Conservation (phyloP, 2,329 filamentous ascomycete genomes). For the Colletotrichum lini region DNA sequence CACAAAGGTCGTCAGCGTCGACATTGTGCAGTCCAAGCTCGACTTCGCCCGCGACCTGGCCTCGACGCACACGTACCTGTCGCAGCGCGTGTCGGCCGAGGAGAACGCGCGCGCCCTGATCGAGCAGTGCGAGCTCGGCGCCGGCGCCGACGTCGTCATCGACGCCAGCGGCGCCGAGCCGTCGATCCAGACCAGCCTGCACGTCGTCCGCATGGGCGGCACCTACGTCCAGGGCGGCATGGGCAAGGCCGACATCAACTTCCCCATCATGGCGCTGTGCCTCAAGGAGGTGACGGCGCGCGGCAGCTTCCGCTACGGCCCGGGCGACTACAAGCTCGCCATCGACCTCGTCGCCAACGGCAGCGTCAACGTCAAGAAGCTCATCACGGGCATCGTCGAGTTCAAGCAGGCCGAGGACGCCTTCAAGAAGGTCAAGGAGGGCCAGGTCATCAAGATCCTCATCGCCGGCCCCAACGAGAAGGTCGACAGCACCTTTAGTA, state of each 20-base stretch:
- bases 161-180: slow-evolving; percentile 86
- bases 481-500: slow-evolving; percentile 45
- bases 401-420: slow-evolving; percentile 89
- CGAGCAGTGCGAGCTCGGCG: slow-evolving; percentile 72
- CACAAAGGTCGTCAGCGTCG: slow-evolving; percentile 85
- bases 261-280: slow-evolving; percentile 93
- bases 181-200: slow-evolving; percentile 81
- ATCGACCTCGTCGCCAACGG: slow-evolving; percentile 82
- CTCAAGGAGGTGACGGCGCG: slow-evolving; percentile 89
- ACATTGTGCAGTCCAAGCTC: slow-evolving; percentile 85
- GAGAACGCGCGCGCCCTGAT: slow-evolving; percentile 82
- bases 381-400: slow-evolving; percentile 83
- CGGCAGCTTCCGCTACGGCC: slow-evolving; percentile 91
- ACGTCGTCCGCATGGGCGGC: slow-evolving; percentile 79
- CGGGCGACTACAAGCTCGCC: slow-evolving; percentile 89
- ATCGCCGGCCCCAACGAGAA: slow-evolving; percentile 78
- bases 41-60: slow-evolving; percentile 83
- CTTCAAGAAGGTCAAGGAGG: slow-evolving; percentile 88
- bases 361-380: slow-evolving; percentile 83
- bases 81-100: slow-evolving; percentile 73
- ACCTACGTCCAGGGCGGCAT: slow-evolving; percentile 91
- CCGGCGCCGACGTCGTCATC: slow-evolving; percentile 83
- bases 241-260: slow-evolving; percentile 88
- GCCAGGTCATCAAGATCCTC: slow-evolving; percentile 81
- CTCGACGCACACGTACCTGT: slow-evolving; percentile 79